phyloP scores from a whole-genome alignment of 2,329 filamentous ascomycete species.

The Ceratocystis cubensis region DNA sequence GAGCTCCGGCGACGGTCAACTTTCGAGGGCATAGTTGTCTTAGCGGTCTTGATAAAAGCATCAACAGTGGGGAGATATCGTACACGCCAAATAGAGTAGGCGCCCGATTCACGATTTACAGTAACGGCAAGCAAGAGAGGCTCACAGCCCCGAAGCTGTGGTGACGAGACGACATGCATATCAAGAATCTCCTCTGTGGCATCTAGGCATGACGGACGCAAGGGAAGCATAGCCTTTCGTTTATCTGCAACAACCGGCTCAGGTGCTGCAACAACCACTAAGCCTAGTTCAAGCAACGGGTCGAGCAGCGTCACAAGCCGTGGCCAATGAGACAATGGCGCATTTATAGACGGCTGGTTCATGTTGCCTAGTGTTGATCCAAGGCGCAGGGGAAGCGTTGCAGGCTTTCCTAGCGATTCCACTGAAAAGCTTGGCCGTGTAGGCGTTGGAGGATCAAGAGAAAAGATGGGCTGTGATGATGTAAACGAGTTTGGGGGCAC shows the following conservation, averaged over 20 bases:
- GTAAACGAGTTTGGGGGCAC: slow-evolving; percentile 71
- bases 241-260: slow-evolving; percentile 30
- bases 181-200: slow-evolving; percentile 73
- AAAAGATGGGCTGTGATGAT: slow-evolving; percentile 50
- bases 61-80: slow-evolving; percentile 61
- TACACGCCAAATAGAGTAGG: slow-evolving; percentile 76
- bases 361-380: slow-evolving; percentile 44
- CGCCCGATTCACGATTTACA: slow-evolving; percentile 59
- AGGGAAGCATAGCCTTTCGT: slow-evolving; percentile 26
- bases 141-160: slow-evolving; percentile 32
- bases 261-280: slow-evolving; percentile 53
- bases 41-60: slow-evolving; percentile 33
- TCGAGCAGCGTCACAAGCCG: slow-evolving; percentile 74
- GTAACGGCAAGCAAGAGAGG: slow-evolving; percentile 66
- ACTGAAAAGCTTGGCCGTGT: slow-evolving; percentile 37
- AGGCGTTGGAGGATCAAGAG: slow-evolving; percentile 22
- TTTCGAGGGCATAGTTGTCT: slow-evolving; percentile 26
- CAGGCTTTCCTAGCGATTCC: slow-evolving; percentile 44
- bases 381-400: slow-evolving; percentile 40
- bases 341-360: slow-evolving; percentile 43
- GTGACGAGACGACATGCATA: slow-evolving; percentile 54
- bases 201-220: slow-evolving; percentile 49
- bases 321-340: slow-evolving; percentile 50
- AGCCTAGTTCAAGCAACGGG: slow-evolving; percentile 71
- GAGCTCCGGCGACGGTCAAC: slow-evolving; percentile 46